These are phyloP conservation scores for Amylostereum chailletii DNA, from an alignment of 1,284 basidiomycete genomes.

Conservation along the genomic window DNA sequence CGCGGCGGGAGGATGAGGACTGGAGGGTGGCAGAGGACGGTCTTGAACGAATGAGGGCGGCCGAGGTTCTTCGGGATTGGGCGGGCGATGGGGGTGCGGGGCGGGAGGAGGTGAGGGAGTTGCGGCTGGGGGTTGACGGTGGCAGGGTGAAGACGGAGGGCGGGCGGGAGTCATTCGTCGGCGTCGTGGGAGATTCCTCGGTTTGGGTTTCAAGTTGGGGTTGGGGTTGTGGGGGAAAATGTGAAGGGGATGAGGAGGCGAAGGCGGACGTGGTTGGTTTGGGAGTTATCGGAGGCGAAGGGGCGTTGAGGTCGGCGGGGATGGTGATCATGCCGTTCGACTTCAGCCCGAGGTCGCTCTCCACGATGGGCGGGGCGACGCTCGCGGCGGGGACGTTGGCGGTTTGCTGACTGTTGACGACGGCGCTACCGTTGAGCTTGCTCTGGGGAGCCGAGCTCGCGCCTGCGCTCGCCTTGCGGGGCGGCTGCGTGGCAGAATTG, in stretches of 20 bases:
- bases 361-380: not conserved
- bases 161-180: slow-evolving; percentile 10
- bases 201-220: slow-evolving; percentile 9
- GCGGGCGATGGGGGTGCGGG: slow-evolving; percentile 62
- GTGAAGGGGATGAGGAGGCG: slow-evolving; percentile 13
- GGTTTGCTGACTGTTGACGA: not conserved
- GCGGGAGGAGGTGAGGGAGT: slow-evolving; percentile 43
- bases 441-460: not conserved
- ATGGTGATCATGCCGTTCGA: slow-evolving; percentile 15
- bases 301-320: slow-evolving; percentile 9
- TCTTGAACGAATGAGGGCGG: slow-evolving; percentile 25
- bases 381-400: not conserved
- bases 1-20: not conserved
- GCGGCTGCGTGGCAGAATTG: not conserved
- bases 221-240: slow-evolving; percentile 12
- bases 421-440: not conserved
- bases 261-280: slow-evolving; percentile 14
- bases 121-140: slow-evolving; percentile 8
- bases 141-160: slow-evolving; percentile 8
- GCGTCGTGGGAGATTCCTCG: not conserved
- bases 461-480: not conserved
- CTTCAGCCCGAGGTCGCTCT: not conserved
- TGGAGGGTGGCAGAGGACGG: slow-evolving; percentile 4
- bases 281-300: slow-evolving; percentile 17
- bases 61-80: slow-evolving; percentile 45